Base-by-base conservation (phyloP, 2,329 filamentous ascomycete species). In the Botrytis tulipae region DNA sequence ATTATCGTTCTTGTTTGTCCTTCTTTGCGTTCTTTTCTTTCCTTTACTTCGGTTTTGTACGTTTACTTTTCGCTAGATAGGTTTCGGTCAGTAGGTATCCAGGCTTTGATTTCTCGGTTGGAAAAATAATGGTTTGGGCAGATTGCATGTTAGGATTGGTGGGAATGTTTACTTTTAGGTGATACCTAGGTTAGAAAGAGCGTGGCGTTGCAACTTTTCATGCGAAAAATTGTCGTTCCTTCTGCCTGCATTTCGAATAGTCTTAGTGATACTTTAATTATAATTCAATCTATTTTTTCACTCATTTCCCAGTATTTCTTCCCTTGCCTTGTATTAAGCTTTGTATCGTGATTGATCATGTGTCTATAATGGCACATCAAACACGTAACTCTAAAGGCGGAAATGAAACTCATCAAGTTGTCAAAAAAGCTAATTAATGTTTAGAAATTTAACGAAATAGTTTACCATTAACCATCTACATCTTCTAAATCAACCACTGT, bases 271-370 rank as follows among this genome's bases (percentile, higher is more conserved):
- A 32, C 1, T 42, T 57, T 9, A 25, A 18, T 42, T 42, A 6
- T 4, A 44, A 18, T 57, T 25, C 1, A 42, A 25, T 57, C 25
- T 16, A 9, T 42, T 25, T 42, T 57, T 54, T 54, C 2, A 18
- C 3, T 18, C 3, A 1, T 8, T 18, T 16, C 10, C 6, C 3
- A 20, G 3, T 4, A 46, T 22, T 6, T 25, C 6, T 3, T 9
- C 6, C 9, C 40, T 32, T 12, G 42, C 8, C 40, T 32, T 12
- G 42, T 5, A 44, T 22, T 22, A 10, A 22, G 0, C 37, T 22
- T 6, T 32, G n/a, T 2, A 8, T 29, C 7, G 14, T 57, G 14
- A 29, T 29, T 57, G 2, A 29, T 8, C 51, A 57, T 18, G 6
- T 32, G 3, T 32, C 14, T 6, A 18, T 1, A 18, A 62, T 14